Conservation (phyloP, 768 basidiomycete species). For the Coprinopsis marcescibilis region DNA sequence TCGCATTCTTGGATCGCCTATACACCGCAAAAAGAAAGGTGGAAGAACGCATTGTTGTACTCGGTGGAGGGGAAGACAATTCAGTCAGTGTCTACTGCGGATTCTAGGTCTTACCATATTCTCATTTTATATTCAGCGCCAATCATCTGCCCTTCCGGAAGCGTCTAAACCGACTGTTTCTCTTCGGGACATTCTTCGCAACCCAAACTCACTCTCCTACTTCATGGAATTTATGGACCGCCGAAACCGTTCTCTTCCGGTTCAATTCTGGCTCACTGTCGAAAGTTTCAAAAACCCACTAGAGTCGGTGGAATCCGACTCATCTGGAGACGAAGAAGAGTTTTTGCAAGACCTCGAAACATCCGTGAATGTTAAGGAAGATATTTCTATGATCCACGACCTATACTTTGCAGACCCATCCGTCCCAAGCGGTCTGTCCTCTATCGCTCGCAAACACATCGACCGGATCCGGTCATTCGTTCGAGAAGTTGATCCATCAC, state of each 20-base stretch:
- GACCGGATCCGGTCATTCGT: constrained; percentile 67
- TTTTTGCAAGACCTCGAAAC: constrained; percentile 47
- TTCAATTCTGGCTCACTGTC: constrained; percentile 97
- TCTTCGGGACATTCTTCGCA: constrained; percentile 76
- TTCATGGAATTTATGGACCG: constrained; percentile 99
- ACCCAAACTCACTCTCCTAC: constrained; percentile 87
- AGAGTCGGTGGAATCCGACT: constrained; percentile 73
- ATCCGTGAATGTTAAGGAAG: constrained; percentile 69
- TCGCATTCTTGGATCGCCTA: constrained; percentile 81
- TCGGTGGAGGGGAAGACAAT: constrained; percentile 61
- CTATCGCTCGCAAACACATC: constrained; percentile 66
- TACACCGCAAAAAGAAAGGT: constrained; percentile 86
- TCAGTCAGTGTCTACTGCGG: constrained; percentile 41
- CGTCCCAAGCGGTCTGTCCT: constrained; percentile 51
- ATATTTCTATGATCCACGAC: constrained; percentile 85
- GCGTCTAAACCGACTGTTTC: constrained; percentile 44
- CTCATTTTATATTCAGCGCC: not conserved
- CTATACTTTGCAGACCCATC: constrained; percentile 71
- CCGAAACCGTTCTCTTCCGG: constrained; percentile 71
- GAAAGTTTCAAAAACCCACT: constrained; percentile 98
- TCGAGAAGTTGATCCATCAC: constrained; percentile 38
- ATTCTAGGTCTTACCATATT: not conserved
- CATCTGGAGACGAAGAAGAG: constrained; percentile 55
- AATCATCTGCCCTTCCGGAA: constrained; percentile 23
- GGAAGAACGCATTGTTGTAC: constrained; percentile 75